Percentiles rank a stretch among this genome's conserved stretches.
phyloP scores from a whole-genome alignment of 169 alveolate species.

The Cardiosporidium cionae region DNA sequence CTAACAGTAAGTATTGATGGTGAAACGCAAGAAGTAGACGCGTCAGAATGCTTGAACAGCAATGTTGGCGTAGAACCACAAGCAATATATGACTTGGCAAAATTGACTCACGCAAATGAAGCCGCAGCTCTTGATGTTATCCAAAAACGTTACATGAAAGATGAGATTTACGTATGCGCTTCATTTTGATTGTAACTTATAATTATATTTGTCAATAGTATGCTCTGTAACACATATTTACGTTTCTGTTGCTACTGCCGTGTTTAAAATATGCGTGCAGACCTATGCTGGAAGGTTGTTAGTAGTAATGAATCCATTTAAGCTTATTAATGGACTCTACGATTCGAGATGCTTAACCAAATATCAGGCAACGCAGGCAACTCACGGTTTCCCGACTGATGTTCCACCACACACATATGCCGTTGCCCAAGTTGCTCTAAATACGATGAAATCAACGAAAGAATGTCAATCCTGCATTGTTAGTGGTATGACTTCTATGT shows the following conservation, averaged over 20 bases:
- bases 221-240: too few relatives aligned
- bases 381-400: slow-evolving; percentile 35
- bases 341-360: slow-evolving; percentile 50
- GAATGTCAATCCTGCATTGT: slow-evolving; percentile 25
- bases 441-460: not conserved
- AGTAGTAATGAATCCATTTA: slow-evolving; percentile 80
- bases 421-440: slow-evolving; percentile 52
- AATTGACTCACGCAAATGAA: slow-evolving; percentile 75
- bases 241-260: too few relatives aligned
- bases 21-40: not conserved
- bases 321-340: slow-evolving; percentile 65
- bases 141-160: slow-evolving; percentile 14
- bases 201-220: not conserved
- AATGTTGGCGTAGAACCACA: slow-evolving; percentile 51
- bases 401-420: slow-evolving; percentile 75
- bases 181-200: not conserved
- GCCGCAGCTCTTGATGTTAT: slow-evolving; percentile 78
- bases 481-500: not conserved
- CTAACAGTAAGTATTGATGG: slow-evolving; percentile 17
- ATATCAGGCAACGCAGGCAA: slow-evolving; percentile 60
- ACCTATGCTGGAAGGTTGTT: slow-evolving; percentile 75
- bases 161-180: slow-evolving; percentile 34
- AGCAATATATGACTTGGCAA: slow-evolving; percentile 78
- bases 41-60: slow-evolving; percentile 15
- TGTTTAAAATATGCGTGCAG: slow-evolving; percentile 3